Base-by-base conservation (phyloP, 495 filamentous ascomycete species). In the Cudoniella acicularis region DNA sequence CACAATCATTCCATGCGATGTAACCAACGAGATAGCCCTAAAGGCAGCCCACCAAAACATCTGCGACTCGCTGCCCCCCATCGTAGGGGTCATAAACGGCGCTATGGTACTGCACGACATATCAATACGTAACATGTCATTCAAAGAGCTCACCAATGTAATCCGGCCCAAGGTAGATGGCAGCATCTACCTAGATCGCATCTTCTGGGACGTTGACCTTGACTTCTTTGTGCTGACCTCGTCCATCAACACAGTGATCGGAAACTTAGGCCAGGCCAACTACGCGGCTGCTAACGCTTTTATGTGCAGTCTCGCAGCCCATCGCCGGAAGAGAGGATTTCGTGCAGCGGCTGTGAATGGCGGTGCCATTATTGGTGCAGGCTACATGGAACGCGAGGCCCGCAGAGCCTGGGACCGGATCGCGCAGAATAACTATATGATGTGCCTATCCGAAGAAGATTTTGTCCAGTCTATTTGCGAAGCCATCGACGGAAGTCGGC, bases 171-270 rank as follows among this genome's bases (percentile, higher is more conserved):
- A n/a, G n/a, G n/a, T n/a, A n/a, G n/a, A n/a, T n/a, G n/a, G n/a
- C n/a, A n/a, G n/a, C n/a, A n/a, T n/a, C n/a, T n/a, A n/a, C n/a
- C n/a, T n/a, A n/a, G n/a, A n/a, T n/a, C n/a, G n/a, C n/a, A n/a
- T n/a, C n/a, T n/a, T n/a, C n/a, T n/a, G n/a, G n/a, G n/a, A n/a
- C n/a, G n/a, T n/a, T n/a, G n/a, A n/a, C n/a, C n/a, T n/a, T n/a
- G n/a, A 84, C 52, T 85, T 85, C 68, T 84, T 85, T 64, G 62
- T 83, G 25, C 64, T 75, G 11, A 71, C 83, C 24, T 81, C 79
- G 11, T 84, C 82, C n/a, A 53, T 77, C 4, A 61, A 73, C 9
- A 71, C 66, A 10, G 61, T 80, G 2, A 57, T 77, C 13, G 82
- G 82, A 0, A 75, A 74, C 54, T 60, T 65, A 3, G 72, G 71